phyloP scores from a whole-genome alignment of 2,329 filamentous ascomycete genomes.

The Cladophialophora carrionii region DNA sequence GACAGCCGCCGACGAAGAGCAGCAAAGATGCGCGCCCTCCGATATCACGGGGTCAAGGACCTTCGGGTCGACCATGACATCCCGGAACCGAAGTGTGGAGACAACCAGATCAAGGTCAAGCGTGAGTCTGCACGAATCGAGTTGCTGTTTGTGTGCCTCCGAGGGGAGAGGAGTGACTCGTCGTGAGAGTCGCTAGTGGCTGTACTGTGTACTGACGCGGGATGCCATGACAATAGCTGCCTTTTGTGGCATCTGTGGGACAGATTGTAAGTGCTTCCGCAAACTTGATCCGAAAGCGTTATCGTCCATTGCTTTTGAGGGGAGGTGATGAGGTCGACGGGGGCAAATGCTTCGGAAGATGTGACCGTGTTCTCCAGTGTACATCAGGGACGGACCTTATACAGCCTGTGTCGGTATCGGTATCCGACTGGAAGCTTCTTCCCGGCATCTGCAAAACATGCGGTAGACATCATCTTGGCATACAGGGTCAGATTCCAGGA shows the following conservation, averaged over 20 bases:
- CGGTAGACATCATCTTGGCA: too few species aligned
- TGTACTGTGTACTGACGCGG: not conserved
- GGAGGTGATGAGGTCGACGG: not conserved
- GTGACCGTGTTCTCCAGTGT: not conserved
- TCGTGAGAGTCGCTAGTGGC: not conserved
- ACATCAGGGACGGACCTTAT: not conserved
- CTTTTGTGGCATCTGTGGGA: slow-evolving; percentile 45
- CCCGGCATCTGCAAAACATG: too few species aligned
- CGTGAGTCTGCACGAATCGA: slow-evolving; percentile 16
- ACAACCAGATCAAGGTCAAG: slow-evolving; percentile 54
- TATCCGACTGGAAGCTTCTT: not conserved
- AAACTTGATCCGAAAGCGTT: not conserved
- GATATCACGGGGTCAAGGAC: slow-evolving; percentile 45
- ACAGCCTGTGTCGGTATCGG: not conserved
- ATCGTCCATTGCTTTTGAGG: not conserved
- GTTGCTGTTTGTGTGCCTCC: not conserved
- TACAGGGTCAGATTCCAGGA: not conserved
- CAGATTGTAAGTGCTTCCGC: slow-evolving; percentile 42
- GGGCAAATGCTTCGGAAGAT: not conserved
- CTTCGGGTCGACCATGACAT: slow-evolving; percentile 44
- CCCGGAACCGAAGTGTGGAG: slow-evolving; percentile 47
- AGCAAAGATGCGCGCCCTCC: slow-evolving; percentile 43
- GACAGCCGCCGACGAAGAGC: not conserved
- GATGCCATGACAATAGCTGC: slow-evolving; percentile 37
- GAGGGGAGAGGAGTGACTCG: not conserved